These are phyloP conservation scores for Martiniozyma asiatica DNA, from an alignment of 1,139 yeast species.

Conservation along the genomic window DNA sequence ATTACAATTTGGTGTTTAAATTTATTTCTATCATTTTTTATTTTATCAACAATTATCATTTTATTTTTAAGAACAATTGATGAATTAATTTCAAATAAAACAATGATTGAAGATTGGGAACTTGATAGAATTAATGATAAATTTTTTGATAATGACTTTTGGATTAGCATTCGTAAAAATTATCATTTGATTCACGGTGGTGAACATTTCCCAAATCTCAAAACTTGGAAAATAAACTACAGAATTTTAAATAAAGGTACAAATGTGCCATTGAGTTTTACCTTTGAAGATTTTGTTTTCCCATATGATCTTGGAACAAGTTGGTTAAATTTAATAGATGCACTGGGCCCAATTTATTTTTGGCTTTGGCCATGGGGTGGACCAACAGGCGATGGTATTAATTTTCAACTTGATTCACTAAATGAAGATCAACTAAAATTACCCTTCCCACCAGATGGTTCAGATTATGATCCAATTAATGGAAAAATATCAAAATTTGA, in stretches of 20 bases:
- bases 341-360: conserved; percentile 46
- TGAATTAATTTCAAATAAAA: conserved; percentile 57
- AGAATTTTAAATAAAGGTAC: conserved; percentile 13
- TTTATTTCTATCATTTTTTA: conserved; percentile 45
- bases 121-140: conserved; percentile 66
- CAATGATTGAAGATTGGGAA: conserved; percentile 93
- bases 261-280: conserved; percentile 25
- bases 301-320: conserved; percentile 67
- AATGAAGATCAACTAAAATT: conserved; percentile 47
- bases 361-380: conserved; percentile 65
- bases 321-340: conserved; percentile 35
- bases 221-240: conserved; percentile 32
- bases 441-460: conserved; percentile 90
- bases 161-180: conserved; percentile 39
- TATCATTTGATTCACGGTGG: conserved; percentile 30
- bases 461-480: conserved; percentile 25
- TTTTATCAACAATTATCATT: conserved; percentile 43
- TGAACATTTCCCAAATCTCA: conserved; percentile 30
- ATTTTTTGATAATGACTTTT: conserved; percentile 38
- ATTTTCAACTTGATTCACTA: conserved; percentile 40
- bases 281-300: conserved; percentile 51
- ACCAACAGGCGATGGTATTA: conserved; percentile 42
- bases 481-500: background rate
- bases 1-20: conserved; percentile 45
- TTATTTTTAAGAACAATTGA: conserved; percentile 50